These are phyloP conservation scores for Coleophoma crateriformis DNA, from an alignment of 2,329 filamentous ascomycete species.

Conservation along the genomic window DNA sequence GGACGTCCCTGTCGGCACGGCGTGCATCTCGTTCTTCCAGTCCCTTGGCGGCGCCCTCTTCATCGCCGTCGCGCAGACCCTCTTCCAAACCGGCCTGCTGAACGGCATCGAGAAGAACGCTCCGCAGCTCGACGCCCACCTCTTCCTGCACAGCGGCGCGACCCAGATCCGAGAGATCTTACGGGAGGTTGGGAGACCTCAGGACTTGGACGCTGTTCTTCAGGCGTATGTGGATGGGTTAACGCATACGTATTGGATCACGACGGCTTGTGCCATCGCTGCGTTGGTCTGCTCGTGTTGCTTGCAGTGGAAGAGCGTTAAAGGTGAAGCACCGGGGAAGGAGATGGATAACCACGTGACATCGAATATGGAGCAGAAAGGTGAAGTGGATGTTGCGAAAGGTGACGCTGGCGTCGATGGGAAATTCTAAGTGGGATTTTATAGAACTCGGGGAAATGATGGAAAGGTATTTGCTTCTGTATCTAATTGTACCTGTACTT, in stretches of 20 bases:
- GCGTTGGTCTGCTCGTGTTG: conserved; percentile 39
- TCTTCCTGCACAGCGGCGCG: conserved; percentile 48
- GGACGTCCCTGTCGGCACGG: conserved; percentile 44
- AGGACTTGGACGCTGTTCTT: conserved; percentile 38
- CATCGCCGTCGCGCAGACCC: conserved; percentile 59
- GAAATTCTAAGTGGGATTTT: too few species aligned
- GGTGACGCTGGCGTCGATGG: too few species aligned
- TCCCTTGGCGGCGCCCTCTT: conserved; percentile 60
- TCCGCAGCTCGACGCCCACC: conserved; percentile 37
- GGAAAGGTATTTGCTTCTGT: too few species aligned
- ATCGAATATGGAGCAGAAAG: too few species aligned
- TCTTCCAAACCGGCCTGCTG: conserved; percentile 61
- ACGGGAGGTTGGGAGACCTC: conserved; percentile 31
- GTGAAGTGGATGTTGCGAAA: too few species aligned
- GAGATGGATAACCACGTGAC: too few species aligned
- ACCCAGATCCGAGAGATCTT: conserved; percentile 42
- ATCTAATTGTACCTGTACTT: too few species aligned
- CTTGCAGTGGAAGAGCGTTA: conserved; percentile 49
- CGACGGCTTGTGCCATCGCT: conserved; percentile 38
- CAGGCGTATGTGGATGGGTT: conserved; percentile 50
- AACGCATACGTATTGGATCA: conserved; percentile 45
- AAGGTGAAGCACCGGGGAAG: conserved; percentile 26
- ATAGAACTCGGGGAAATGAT: too few species aligned
- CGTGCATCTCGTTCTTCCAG: conserved; percentile 56
- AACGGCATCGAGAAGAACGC: conserved; percentile 39